Percentiles rank a stretch among this genome's conserved stretches.
phyloP scores from a whole-genome alignment of 441 rosid species.

The Cnidoscolus chayamansa region DNA sequence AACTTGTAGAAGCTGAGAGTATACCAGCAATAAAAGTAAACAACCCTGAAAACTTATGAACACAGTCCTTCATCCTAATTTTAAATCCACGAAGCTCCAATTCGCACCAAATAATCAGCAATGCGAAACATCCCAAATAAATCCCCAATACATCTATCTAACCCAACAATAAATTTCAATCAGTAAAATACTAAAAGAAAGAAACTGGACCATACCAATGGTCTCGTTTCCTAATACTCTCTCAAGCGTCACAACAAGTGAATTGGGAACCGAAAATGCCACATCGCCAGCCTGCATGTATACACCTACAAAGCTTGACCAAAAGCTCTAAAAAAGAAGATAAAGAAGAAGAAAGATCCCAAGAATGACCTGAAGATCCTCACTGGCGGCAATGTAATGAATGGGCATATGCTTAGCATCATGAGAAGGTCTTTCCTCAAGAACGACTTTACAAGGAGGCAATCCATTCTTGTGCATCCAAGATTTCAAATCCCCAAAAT shows the following conservation, averaged over 20 bases:
- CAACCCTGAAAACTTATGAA: not conserved
- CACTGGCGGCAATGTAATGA: conserved; percentile 86
- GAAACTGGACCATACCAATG: conserved; percentile 55
- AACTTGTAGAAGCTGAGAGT: not conserved
- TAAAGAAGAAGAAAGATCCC: not conserved
- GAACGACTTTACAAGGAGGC: conserved; percentile 80
- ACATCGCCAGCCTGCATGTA: conserved; percentile 67
- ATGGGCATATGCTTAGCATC: conserved; percentile 62
- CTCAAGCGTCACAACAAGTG: conserved; percentile 87
- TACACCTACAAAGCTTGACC: conserved; percentile 4
- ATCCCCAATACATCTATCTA: not conserved
- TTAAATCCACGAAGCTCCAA: not conserved
- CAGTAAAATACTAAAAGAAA: not conserved
- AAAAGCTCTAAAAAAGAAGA: not conserved
- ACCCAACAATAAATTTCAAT: not conserved
- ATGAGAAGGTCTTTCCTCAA: conserved; percentile 68
- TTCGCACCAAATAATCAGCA: not conserved
- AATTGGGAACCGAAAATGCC: conserved; percentile 78
- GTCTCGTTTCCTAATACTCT: conserved; percentile 93
- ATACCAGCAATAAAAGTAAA: not conserved
- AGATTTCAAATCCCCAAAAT: conserved; percentile 58
- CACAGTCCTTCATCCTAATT: not conserved
- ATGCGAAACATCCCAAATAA: not conserved
- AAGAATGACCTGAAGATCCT: conserved; percentile 65
- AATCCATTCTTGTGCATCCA: conserved; percentile 93